Base-by-base conservation (phyloP, 768 basidiomycete species). In the Mycena sanguinolenta region DNA sequence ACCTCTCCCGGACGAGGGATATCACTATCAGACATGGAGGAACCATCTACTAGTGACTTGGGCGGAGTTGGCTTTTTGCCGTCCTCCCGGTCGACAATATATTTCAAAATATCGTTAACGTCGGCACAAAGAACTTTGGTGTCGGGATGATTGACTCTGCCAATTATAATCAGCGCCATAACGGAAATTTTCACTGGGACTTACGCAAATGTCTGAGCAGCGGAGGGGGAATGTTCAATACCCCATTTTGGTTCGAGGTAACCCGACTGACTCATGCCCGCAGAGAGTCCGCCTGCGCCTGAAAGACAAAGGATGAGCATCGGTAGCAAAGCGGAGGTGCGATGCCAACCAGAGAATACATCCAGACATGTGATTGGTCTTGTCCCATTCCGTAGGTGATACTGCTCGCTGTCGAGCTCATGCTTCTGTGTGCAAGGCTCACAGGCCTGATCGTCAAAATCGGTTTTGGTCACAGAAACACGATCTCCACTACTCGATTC, bases 221-320 rank as follows among this genome's bases (percentile, higher is more conserved):
- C 86, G 63, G 83, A 79, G 4, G 83, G 78, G 0, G 81, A 81
- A 62, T 82, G 81, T 71, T 88, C 87, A 5, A 88, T 78, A 3
- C 87, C 87, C 84, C 88, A 88, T 61, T 77, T 79, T 4, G 85
- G 86, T 27, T 86, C 74, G 17, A 87, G 77, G 71, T 81, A 82
- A 6, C 82, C 81, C 8, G 84, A 80, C 67, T 79, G 71, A 58
- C 82, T 78, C 25, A 88, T 73, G 5, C 88, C 87, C 27, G 82
- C 81, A 23, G 85, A 84, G 9, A 88, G 79, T 7, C 87, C 87
- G 50, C 87, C 87, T 16, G 87, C 87, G 65, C 87, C 67, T 69
- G 67, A 57, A 13, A n/a, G n/a, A n/a, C n/a, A n/a, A 59, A 28
- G 0, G 50, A 61, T 34, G 3, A 34, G 49, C 13, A 6, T 21